Evolutionary conservation across 1,284 basidiomycete species (phyloP).

Genomic region (Pholiota adiposa): DNA sequence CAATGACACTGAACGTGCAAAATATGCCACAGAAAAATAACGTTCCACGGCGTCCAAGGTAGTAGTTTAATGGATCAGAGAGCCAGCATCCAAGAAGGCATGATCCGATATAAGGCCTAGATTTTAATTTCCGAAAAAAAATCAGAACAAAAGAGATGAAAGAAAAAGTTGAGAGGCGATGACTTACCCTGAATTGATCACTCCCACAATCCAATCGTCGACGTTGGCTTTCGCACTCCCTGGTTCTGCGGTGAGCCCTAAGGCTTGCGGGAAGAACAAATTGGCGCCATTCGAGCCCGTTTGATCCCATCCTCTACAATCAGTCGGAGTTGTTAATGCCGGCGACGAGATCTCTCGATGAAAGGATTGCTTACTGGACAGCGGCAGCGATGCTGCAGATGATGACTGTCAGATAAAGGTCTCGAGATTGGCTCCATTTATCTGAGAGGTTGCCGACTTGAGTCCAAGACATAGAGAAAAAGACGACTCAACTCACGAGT

Average conservation of each 20-base stretch:
- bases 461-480: neutral
- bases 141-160: neutral
- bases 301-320: conserved; percentile 59
- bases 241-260: conserved; percentile 41
- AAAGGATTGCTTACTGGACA: conserved; percentile 50
- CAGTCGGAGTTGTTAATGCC: conserved; percentile 20
- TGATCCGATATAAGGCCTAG: conserved; percentile 47
- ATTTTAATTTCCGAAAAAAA: conserved; percentile 4
- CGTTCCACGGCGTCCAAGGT: conserved; percentile 67
- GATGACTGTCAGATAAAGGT: conserved; percentile 58
- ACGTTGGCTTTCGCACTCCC: conserved; percentile 32
- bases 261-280: conserved; percentile 62
- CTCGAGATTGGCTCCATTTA: conserved; percentile 57
- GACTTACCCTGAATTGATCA: conserved; percentile 48
- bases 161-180: neutral
- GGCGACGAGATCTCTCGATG: neutral
- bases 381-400: conserved; percentile 63
- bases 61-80: conserved; percentile 51
- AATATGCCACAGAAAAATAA: conserved; percentile 71
- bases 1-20: conserved; percentile 63
- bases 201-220: conserved; percentile 52
- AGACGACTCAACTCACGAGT: conserved; percentile 41
- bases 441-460: conserved; percentile 35
- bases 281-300: conserved; percentile 69
- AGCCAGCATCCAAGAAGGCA: conserved; percentile 50